Conservation (phyloP, 257 asterid genomes). For the Anisodus tanguticus region DNA sequence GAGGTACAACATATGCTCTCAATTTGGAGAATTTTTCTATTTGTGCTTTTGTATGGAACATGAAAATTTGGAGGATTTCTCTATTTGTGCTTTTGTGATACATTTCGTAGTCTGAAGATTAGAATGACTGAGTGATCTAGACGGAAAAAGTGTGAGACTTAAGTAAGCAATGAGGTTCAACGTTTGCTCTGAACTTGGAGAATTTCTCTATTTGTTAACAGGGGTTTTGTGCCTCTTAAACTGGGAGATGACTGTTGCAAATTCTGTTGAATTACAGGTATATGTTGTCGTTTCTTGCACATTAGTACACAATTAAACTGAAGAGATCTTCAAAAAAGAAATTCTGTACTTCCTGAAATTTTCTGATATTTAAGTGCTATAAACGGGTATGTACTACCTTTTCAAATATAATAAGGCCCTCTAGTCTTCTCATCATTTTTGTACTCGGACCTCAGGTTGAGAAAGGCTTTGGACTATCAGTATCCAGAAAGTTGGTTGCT, state of each 20-base stretch:
- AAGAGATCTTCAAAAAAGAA: neutral
- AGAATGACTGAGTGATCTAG: neutral
- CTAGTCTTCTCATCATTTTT: neutral
- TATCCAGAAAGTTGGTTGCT: conserved; percentile 64
- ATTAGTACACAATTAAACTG: conserved; percentile 9
- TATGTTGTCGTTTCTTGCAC: conserved; percentile 18
- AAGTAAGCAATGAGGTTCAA: neutral
- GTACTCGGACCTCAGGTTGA: conserved; percentile 57
- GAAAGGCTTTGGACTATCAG: conserved; percentile 63
- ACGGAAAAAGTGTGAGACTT: neutral
- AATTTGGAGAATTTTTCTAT: neutral
- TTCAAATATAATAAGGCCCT: conserved; percentile 18
- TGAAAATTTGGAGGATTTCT: neutral
- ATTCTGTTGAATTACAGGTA: conserved; percentile 67
- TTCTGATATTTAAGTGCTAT: conserved; percentile 20
- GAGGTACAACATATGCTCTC: conserved; percentile 47
- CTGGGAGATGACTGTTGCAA: conserved; percentile 50
- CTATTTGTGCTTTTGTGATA: neutral
- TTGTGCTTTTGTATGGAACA: conserved; percentile 14
- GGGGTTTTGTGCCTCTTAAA: conserved; percentile 64
- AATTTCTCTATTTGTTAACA: conserved; percentile 34
- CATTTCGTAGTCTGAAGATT: neutral
- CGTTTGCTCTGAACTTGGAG: too few relatives aligned
- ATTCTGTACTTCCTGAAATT: conserved; percentile 9
- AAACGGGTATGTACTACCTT: conserved; percentile 3